Evolutionary conservation across 2,329 filamentous ascomycete genomes (phyloP), one percentile per base, ranked within the genome.

Genomic region (Calonectria hawksworthii): DNA sequence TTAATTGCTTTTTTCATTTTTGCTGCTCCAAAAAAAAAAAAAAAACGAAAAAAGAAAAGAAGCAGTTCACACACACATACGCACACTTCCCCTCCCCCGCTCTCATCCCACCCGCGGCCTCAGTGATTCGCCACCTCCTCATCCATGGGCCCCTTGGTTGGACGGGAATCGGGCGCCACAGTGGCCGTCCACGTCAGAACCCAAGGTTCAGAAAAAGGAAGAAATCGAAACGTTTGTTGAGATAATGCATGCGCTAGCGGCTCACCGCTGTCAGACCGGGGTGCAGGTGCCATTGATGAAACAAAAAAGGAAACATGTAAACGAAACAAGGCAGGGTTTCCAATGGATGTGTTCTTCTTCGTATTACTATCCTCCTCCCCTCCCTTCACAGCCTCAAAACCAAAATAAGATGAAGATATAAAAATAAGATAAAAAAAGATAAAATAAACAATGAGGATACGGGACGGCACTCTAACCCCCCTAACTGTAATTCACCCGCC

Each of bases 101-200:
- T 52, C 65, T 66, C 36, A 67, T 67, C 30, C 50, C 65, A 54
- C n/a, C 65, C 16, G 30, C 41, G 52, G 30, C 28, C 30, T 50
- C 51, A 38, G 56, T 44, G 32, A 23, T 59, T 52, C 47, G 54
- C 50, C 52, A 44, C 68, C 18, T n/a, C n/a, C 70, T 56, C 74
- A 68, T 56, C 74, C 74, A n/a, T 72, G 52, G 50, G 34, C 41
- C 61, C 69, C 70, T 75, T 77, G 71, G 73, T 77, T 71, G 34
- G 44, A 56, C 51, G 47, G 59, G 68, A 64, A 74, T 71, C 63
- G 59, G 21, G 66, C 77, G 78, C 78, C 78, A 79, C 78, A 77
- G 4, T 56, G 18, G 65, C 73, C 54, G 72, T 74, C 61, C 68
- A 61, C 75, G 54, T 70, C 73, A 75, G 44, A 65, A 47, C n/a